phyloP scores from a whole-genome alignment of 345 rosid genomes.

The Kandelia obovata region DNA sequence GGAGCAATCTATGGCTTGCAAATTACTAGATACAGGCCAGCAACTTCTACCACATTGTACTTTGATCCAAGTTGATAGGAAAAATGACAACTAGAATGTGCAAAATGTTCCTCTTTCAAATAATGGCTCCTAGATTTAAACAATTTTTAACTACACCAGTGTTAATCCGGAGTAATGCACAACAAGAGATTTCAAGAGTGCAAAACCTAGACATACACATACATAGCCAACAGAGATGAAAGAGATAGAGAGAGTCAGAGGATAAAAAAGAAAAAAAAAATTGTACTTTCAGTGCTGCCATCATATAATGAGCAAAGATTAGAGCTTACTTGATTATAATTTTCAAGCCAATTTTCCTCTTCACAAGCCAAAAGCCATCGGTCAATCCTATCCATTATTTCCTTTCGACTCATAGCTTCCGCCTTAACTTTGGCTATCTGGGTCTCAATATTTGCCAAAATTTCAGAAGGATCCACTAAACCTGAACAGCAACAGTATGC shows the following conservation, averaged over 20 bases:
- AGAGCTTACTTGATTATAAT: constrained; percentile 67
- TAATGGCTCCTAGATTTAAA: not conserved
- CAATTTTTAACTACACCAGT: not conserved
- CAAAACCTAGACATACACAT: not conserved
- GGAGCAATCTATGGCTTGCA: constrained; percentile 3
- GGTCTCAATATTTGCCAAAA: constrained; percentile 71
- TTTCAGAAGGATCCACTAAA: constrained; percentile 87
- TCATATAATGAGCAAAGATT: not conserved
- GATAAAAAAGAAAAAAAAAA: not conserved
- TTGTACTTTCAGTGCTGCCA: not conserved
- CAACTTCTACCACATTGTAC: not conserved
- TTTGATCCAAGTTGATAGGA: not conserved
- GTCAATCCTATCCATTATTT: constrained; percentile 88
- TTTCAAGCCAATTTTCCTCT: constrained; percentile 97
- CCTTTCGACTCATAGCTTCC: constrained; percentile 81
- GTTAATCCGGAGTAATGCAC: not conserved
- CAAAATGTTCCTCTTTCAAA: not conserved
- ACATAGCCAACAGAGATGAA: not conserved
- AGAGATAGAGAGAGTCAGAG: not conserved
- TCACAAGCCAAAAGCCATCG: constrained; percentile 93
- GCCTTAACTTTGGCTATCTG: constrained; percentile 75
- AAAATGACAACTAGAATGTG: not conserved
- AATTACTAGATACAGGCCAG: not conserved
- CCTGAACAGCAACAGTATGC: constrained; percentile 42
- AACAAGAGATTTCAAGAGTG: not conserved